Evolutionary conservation across 805 yeast species (phyloP), one percentile per base, ranked within the genome.

Genomic region (Ogataea sp.): DNA sequence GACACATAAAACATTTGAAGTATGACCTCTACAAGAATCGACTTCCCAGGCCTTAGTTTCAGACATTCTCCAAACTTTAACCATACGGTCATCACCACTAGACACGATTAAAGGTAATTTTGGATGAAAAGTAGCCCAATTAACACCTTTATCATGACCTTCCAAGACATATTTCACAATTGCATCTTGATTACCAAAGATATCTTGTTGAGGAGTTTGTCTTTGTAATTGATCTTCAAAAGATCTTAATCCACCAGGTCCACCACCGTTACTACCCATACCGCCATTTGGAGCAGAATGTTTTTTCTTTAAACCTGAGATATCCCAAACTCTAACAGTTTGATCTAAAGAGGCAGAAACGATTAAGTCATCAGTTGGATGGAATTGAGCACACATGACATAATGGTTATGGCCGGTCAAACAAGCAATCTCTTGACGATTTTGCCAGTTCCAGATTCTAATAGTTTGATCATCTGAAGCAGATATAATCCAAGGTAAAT

Each of bases 361-460:
- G 51, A 93, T 81, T 53, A 94, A 71, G 62, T 93, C 97, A 52
- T 94, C 96, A 36, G 80, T 68, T 34, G 97, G 97, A 60, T 93
- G 99, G 74, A 93, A 93, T 62, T 86, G 94, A 2, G 98, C 97
- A 52, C 94, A 84, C 93, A 93, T 86, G 40, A 93, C 97, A 63
- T 94, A 93, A 67, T 93, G 98, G 65, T 87, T 89, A 64, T 93
- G 99, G 45, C 99, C 98, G 7, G 98, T 90, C 50, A 93, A 68
- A 55, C 96, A 87, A 9, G 97, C 97, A 55, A 93, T 83, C 55
- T 93, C 97, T 60, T 88, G 90, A 52, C 98, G 80, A 61, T 89
- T 89, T 69, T 94, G 98, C 98, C 98, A 93, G 67, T 93, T 94
- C 99, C 99, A 93, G 49, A 93, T 90, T 60, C 99, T 76, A 48